These are phyloP conservation scores for Lactarius sp. DNA, from an alignment of 768 basidiomycete genomes.

Conservation along the genomic window DNA sequence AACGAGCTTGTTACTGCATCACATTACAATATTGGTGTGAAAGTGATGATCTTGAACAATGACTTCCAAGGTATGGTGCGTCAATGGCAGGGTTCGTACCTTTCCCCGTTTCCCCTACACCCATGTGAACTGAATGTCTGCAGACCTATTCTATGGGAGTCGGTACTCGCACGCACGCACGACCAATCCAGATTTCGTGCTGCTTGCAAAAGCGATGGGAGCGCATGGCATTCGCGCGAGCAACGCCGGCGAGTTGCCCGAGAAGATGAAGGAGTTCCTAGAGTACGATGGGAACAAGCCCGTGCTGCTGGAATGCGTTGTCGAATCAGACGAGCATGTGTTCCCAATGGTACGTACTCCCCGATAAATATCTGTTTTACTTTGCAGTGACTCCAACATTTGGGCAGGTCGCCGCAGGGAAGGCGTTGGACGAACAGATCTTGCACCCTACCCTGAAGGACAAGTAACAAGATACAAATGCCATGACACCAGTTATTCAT, in stretches of 20 bases:
- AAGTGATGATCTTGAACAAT: conserved; percentile 89
- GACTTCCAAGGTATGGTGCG: conserved; percentile 99
- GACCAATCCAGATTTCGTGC: conserved; percentile 93
- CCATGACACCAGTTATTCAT: too few species aligned
- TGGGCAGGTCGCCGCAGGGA: conserved; percentile 77
- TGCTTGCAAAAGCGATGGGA: conserved; percentile 85
- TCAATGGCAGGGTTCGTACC: conserved; percentile 88
- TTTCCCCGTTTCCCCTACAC: neutral
- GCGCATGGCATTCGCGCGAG: conserved; percentile 84
- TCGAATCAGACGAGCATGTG: conserved; percentile 81
- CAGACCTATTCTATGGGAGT: conserved; percentile 91
- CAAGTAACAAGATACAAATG: conserved; percentile 21
- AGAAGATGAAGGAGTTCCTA: conserved; percentile 98
- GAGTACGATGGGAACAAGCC: conserved; percentile 88
- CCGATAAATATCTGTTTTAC: neutral
- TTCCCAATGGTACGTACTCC: conserved; percentile 72
- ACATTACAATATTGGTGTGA: conserved; percentile 90
- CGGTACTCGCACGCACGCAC: conserved; percentile 95
- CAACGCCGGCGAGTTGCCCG: conserved; percentile 69
- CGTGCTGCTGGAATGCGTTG: conserved; percentile 84
- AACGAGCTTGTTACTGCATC: conserved; percentile 97
- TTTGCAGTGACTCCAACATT: conserved; percentile 22
- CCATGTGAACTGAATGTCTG: neutral
- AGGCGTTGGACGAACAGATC: conserved; percentile 88
- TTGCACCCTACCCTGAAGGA: conserved; percentile 49